Conservation (phyloP, 305 asterid genomes). For the Coffea humblotiana region DNA sequence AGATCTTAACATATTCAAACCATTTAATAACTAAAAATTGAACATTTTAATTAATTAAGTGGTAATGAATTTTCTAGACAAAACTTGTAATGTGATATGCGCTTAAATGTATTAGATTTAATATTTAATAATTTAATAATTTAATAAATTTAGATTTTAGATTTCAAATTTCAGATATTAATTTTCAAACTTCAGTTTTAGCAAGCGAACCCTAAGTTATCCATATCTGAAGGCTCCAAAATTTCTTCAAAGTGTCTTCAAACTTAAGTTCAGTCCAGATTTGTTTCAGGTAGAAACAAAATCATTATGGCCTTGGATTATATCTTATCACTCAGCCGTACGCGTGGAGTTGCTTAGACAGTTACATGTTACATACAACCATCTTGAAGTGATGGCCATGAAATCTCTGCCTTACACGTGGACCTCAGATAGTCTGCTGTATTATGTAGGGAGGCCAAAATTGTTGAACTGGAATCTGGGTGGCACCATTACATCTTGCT, state of each 20-base stretch:
- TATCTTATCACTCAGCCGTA: neutral
- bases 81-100: too few species aligned
- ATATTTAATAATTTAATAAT: too few species aligned
- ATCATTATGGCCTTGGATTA: neutral
- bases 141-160: too few species aligned
- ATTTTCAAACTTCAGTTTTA: too few species aligned
- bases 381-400: neutral
- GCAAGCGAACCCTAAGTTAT: neutral
- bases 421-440: neutral
- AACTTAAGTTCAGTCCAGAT: neutral
- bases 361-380: neutral
- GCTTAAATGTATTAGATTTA: too few species aligned
- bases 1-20: too few species aligned
- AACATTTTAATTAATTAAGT: too few species aligned
- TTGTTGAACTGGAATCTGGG: neutral
- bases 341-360: neutral
- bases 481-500: neutral
- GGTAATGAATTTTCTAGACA: too few species aligned
- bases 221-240: neutral
- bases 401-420: neutral
- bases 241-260: neutral
- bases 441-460: neutral
- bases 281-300: neutral
- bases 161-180: too few species aligned
- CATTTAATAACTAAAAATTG: too few species aligned